Evolutionary conservation across 371 early-diverging fungal species (phyloP), one percentile per base, ranked within the genome.

Genomic region (Mucor lusitanicus): DNA sequence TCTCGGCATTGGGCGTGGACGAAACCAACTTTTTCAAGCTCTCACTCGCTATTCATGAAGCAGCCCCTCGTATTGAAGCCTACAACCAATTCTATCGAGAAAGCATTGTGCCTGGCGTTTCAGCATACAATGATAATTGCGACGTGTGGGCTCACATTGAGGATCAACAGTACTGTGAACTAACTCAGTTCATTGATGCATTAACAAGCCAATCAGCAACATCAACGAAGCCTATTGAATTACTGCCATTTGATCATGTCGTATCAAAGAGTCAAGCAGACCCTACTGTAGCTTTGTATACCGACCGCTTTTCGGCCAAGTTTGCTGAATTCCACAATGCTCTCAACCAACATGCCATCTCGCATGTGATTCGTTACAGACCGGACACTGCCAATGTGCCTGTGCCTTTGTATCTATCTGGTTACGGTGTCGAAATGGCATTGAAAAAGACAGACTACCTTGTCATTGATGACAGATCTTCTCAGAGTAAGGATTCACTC

Each of bases 371-470:
- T 17, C 82, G 89, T 5, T 89, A 86, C 54, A 80, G 74, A 37
- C 88, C 91, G n/a, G 17, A 15, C 6, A 48, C 19, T 15, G 2
- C 17, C 3, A 12, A 35, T n/a, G 30, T 27, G 8, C 64, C 82
- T 9, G 28, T 48, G 9, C 79, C 78, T 7, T 68, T 92, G 23
- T 74, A 82, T 7, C 76, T 98, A 25, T 74, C 92, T 4, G 98
- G 98, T 39, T 98, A 95, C 72, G 96, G 97, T 12, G 95, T 94
- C 3, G 95, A 95, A 73, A 78, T 98, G 63, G 92, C 90, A 5
- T 70, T 98, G 33, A 98, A 98, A 77, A 95, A 88, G 61, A 94
- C 95, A 7, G 98, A 98, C 71, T 98, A 98, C 80, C 90, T 91
- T 65, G 96, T 95, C 8, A 90, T 90, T 28, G 98, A 98, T 66